Base-by-base conservation (phyloP, 768 basidiomycete genomes). In the Tubosaeta sp. region DNA sequence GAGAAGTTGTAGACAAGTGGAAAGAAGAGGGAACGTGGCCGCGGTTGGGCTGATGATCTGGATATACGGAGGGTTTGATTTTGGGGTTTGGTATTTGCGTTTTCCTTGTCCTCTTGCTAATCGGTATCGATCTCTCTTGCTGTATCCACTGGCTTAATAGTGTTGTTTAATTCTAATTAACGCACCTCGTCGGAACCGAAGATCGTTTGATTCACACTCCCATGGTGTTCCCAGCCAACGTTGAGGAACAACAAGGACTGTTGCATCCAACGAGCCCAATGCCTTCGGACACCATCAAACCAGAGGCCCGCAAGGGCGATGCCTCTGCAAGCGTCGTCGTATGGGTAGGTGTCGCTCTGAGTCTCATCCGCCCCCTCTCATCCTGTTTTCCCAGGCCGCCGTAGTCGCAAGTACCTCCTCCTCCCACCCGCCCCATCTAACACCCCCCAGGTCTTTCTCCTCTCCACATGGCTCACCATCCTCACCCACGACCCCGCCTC, bases 1-100 rank as follows among this genome's bases (percentile, higher is more conserved):
- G 74, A 60, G 88, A 91, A 50, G 75, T 89, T 27, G 78, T 93
- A 30, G 84, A 86, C 59, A 86, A 86, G 65, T 91, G 86, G 83
- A 89, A 86, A 63, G 81, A 68, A 13, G 90, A 93, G 59, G 81
- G 83, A 35, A 52, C 69, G 0, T 68, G 67, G 67, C 67, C 69
- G 12, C 55, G 53, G 44, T 32, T 69, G 44, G 57, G 60, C 3
- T 56, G 41, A 65, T 10, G 22, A 32, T 34, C 18, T n/a, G 31
- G 35, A 60, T 60, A 46, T 55, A 61, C 14, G 34, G 45, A 48
- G 46, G 48, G 47, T 48, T 51, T 54, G 31, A 44, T 53, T 52
- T 58, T 45, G 35, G 29, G 63, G 51, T 29, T 55, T 51, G 53
- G 51, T 60, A 6, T 51, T 35, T 52, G 49, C 43, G 25, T 61